Evolutionary conservation across 169 alveolate species (phyloP), one percentile per base, ranked within the genome.

Genomic region (Eimeria maxima): DNA sequence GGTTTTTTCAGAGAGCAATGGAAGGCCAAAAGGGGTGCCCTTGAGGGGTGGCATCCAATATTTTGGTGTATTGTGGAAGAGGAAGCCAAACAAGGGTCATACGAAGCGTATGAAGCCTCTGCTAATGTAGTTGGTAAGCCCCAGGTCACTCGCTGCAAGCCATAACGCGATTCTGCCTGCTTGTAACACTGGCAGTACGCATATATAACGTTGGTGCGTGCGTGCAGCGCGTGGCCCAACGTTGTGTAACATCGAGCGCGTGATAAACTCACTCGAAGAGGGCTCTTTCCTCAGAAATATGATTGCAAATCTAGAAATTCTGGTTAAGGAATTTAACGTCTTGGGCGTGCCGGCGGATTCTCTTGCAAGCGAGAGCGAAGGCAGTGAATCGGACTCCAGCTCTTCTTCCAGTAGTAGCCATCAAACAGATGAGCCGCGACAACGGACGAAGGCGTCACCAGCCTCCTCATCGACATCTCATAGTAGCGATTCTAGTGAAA

Each of bases 221-320:
- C 57, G 22, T 57, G 78, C 93, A 84, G 93, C 93, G 14, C 93
- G 93, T 13, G 93, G 93, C 50, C 76, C 93, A 29, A 84, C 74
- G 4, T 84, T 84, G 50, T 57, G 78, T 4, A 84, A 63, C 74
- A 84, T 84, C 33, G 93, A 84, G 16, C 76, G 93, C 16, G 69
- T 84, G 38, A 84, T 84, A 50, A 38, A 57, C 38, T 84, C 93
- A 38, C 57, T 84, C n/a, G 93, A 50, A 38, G 93, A 84, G 55
- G 93, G 93, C 24, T 84, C 93, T 0, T 84, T 84, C 78, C 93
- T 84, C n/a, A 44, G 93, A 57, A 84, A n/a, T 53, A 84, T 57
- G 76, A 44, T 84, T 50, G 93, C 93, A 57, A 84, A 57, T 29
- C 24, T 84, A 29, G 76, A 47, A 53, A 44, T 84, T 33, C 93